Evolutionary conservation across 768 basidiomycete species (phyloP).

Genomic region (Phanerodontia chrysosporium): DNA sequence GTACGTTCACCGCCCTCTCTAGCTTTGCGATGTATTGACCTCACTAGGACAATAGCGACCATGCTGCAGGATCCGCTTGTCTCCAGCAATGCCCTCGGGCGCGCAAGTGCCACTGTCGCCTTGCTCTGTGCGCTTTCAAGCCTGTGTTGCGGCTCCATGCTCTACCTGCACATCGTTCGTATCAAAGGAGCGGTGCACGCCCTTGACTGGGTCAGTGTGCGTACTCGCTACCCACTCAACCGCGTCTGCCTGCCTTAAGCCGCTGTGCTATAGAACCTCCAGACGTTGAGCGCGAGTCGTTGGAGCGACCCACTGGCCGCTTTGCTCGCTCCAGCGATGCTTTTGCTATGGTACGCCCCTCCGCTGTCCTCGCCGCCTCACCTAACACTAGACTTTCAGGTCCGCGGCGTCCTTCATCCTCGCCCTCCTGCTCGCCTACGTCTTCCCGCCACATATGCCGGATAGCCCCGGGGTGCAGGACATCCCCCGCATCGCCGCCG

Average conservation of each 20-base stretch:
- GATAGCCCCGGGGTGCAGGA: not conserved
- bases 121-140: constrained; percentile 5
- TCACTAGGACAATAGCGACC: constrained; percentile 2
- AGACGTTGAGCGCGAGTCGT: not conserved
- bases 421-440: not conserved
- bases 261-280: not conserved
- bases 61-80: constrained; percentile 6
- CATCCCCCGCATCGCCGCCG: not conserved
- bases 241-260: not conserved
- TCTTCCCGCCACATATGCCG: not conserved
- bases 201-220: not conserved
- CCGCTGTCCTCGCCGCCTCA: not conserved
- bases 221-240: not conserved
- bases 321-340: not conserved
- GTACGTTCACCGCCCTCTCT: not conserved
- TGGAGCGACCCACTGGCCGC: not conserved
- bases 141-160: not conserved
- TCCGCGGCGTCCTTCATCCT: not conserved
- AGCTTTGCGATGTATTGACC: not conserved
- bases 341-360: not conserved
- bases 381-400: not conserved
- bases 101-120: not conserved
- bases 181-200: not conserved
- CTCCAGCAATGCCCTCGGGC: not conserved
- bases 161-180: not conserved